phyloP scores from a whole-genome alignment of 2,329 filamentous ascomycete genomes.

The Tolypocladium sp. region DNA sequence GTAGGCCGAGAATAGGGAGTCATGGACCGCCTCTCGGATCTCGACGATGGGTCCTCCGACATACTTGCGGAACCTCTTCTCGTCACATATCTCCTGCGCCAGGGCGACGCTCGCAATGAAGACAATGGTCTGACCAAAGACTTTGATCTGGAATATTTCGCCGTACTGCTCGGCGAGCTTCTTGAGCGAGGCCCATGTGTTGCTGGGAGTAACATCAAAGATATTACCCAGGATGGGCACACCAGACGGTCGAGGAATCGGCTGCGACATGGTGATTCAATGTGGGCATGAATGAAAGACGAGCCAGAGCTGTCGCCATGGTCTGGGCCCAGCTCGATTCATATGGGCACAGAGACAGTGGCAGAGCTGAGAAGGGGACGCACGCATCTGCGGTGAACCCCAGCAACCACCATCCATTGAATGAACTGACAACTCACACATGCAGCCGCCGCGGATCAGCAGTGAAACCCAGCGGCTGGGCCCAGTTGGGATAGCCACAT shows the following conservation, averaged over 20 bases:
- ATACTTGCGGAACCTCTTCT: constrained; percentile 44
- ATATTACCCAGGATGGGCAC: constrained; percentile 28
- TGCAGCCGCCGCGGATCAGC: constrained; percentile 6
- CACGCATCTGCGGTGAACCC: constrained; percentile 4
- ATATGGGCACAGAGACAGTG: background rate
- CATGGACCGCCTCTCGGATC: constrained; percentile 40
- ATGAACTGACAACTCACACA: constrained; percentile 4
- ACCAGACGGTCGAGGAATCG: constrained; percentile 24
- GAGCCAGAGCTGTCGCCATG: background rate
- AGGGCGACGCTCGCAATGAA: constrained; percentile 41
- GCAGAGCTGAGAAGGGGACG: background rate
- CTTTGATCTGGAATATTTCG: constrained; percentile 28
- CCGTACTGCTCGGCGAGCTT: constrained; percentile 23
- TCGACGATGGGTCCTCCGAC: constrained; percentile 43
- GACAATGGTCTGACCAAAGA: constrained; percentile 21
- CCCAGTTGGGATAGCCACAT: background rate
- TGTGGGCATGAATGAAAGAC: background rate
- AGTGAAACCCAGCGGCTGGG: background rate
- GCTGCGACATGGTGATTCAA: constrained; percentile 17
- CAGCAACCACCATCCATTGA: background rate
- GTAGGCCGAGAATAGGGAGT: constrained; percentile 43
- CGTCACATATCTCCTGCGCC: constrained; percentile 40
- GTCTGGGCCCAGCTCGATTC: background rate
- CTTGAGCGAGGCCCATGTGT: constrained; percentile 27
- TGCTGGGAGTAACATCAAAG: constrained; percentile 22